Conservation (phyloP, 1,284 basidiomycete species). For the Anthracocystis setariae region DNA sequence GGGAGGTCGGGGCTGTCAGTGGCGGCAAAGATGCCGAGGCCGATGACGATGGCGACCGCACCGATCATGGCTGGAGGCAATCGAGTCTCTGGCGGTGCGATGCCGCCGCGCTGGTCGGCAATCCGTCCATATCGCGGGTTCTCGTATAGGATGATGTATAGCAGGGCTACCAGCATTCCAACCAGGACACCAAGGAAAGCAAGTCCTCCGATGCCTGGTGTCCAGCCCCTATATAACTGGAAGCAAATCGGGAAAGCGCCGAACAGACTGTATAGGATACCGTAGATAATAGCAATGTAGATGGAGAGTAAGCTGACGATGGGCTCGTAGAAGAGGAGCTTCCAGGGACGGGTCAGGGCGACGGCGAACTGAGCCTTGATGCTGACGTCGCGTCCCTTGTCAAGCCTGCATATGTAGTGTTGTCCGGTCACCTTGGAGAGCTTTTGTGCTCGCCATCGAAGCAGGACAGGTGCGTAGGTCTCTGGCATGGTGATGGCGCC, state of each 20-base stretch:
- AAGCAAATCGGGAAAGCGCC: conserved; percentile 67
- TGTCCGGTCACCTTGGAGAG: conserved; percentile 58
- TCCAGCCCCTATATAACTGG: conserved; percentile 54
- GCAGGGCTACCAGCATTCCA: conserved; percentile 59
- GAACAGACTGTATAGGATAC: conserved; percentile 60
- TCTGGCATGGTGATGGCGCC: conserved; percentile 80
- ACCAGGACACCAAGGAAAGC: conserved; percentile 67
- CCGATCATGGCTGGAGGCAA: conserved; percentile 60
- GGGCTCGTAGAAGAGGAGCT: conserved; percentile 75
- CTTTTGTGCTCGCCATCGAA: conserved; percentile 54
- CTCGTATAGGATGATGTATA: conserved; percentile 57
- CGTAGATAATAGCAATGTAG: conserved; percentile 82
- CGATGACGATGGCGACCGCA: conserved; percentile 67
- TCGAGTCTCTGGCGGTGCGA: conserved; percentile 63
- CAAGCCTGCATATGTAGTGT: conserved; percentile 58
- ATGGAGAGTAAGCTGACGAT: conserved; percentile 79
- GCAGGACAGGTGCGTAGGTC: conserved; percentile 70
- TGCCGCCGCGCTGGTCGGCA: conserved; percentile 40
- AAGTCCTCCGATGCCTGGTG: conserved; percentile 60
- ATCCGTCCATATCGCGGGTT: conserved; percentile 55
- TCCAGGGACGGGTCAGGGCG: conserved; percentile 60
- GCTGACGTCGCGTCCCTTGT: conserved; percentile 54
- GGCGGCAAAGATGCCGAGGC: conserved; percentile 68
- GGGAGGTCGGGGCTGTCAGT: conserved; percentile 62
- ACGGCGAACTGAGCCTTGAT: conserved; percentile 55